Evolutionary conservation across 1,284 basidiomycete genomes (phyloP), one percentile per base, ranked within the genome.

Genomic region (Rhodotorula sp.): DNA sequence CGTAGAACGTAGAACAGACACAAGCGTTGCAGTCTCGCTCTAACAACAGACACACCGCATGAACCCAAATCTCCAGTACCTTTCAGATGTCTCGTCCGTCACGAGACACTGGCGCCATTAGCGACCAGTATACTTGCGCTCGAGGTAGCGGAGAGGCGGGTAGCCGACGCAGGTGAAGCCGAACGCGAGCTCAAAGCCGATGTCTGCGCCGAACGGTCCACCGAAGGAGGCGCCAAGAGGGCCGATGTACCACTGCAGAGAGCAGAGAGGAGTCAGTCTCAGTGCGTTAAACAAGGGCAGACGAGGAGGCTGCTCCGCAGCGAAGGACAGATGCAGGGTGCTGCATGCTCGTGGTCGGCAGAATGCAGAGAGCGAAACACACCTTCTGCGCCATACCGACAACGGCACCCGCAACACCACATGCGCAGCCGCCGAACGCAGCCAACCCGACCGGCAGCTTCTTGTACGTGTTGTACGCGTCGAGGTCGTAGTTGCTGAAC

Each of bases 401-500:
- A 0, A 78, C 80, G 1, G 81, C 78, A 21, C 81, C 81, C 44
- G 76, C 77, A n/a, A 80, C 74, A 25, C 81, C 80, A 59, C 73
- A 75, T 12, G 74, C 68, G 23, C 77, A 65, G 2, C 79, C 78
- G 49, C 78, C 50, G 25, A 78, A 74, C n/a, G 80, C 80, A 17
- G 81, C 81, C 16, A 80, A 48, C 44, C 80, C 80, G 34, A 78
- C 56, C 2, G 79, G 80, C 7, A 81, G 68, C 10, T 69, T 54
- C 13, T 65, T 62, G 10, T 53, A 52, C 55, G 71, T 57, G 76
- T 81, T 81, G 79, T 81, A 81, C 0, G 73, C 64, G 23, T 81
- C 80, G n/a, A 84, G 78, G 60, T 82, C 79, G 74, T 80, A 72
- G 72, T 80, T 80, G 67, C 54, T n/a, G 66, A 72, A 72, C 27